These are phyloP conservation scores for Penicillium sp. DNA, from an alignment of 2,329 filamentous ascomycete genomes.

Conservation along the genomic window DNA sequence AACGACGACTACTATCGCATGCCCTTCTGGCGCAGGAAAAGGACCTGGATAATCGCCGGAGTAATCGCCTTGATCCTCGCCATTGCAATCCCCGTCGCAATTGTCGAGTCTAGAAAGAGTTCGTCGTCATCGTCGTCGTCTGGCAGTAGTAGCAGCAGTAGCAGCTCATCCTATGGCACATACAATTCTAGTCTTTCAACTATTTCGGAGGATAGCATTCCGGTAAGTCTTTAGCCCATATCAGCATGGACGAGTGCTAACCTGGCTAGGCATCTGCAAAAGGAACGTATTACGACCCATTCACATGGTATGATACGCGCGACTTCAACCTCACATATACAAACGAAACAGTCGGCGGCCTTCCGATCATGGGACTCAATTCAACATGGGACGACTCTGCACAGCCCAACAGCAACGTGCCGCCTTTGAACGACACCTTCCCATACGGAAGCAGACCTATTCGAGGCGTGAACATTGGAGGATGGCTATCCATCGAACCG, in stretches of 20 bases:
- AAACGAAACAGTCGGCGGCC: conserved; percentile 71
- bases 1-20: conserved; percentile 21
- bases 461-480: conserved; percentile 86
- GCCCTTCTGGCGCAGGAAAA: conserved; percentile 39
- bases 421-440: conserved; percentile 71
- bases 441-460: conserved; percentile 76
- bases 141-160: conserved; percentile 10
- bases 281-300: conserved; percentile 80
- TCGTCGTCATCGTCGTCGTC: background rate
- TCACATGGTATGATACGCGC: conserved; percentile 81
- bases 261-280: conserved; percentile 51
- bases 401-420: conserved; percentile 73
- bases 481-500: conserved; percentile 90
- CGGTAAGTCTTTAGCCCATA: conserved; percentile 35
- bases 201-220: conserved; percentile 56
- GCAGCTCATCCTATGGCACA: conserved; percentile 22
- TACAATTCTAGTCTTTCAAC: conserved; percentile 49
- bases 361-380: conserved; percentile 88
- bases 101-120: conserved; percentile 63
- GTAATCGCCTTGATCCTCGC: conserved; percentile 55
- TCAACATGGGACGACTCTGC: conserved; percentile 80
- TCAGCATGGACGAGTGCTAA: conserved; percentile 13
- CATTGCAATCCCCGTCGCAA: conserved; percentile 65
- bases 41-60: conserved; percentile 54
- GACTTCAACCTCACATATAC: conserved; percentile 97